Base-by-base conservation (phyloP, 495 filamentous ascomycete species). In the Aspergillus asperescens region DNA sequence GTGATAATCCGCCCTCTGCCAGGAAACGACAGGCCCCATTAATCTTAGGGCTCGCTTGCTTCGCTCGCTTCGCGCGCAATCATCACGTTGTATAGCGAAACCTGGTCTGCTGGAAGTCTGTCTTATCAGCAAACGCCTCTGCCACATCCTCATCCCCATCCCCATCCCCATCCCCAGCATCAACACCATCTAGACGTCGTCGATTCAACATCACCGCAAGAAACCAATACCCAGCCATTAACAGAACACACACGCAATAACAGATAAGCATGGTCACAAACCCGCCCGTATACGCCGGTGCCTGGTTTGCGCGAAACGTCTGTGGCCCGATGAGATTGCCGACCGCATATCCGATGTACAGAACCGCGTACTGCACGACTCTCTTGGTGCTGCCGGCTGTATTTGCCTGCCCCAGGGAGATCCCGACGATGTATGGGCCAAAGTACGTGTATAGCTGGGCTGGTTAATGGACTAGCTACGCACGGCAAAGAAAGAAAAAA, bases 231-330 rank as follows among this genome's bases (percentile, higher is more conserved):
- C 39, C 31, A 8, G 48, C 56, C 48, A 69, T 56, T 12, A 67
- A 45, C 7, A 56, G 24, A 25, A 69, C 62, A 25, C 62, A 61
- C 24, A 55, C 34, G 32, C 65, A 57, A 42, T 71, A 59, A 47
- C 67, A 65, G 0, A 57, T 59, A 1, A 71, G 34, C 52, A 74
- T 64, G 4, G 60, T 59, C 29, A 61, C 46, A 20, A 68, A 65
- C 7, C 69, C 61, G 4, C 51, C 57, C 1, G 64, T 62, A 47
- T 74, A 74, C 8, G 53, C 69, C 1, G 81, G 83, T 4, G 75
- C 77, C 48, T 84, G 79, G 24, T 67, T 63, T 1, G 68, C 61
- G n/a, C 73, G 74, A 57, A 85, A 85, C 5, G 79, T 73, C 56
- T 82, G 80, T 2, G 81, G 81, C 0, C 81, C 80, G 62, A 84